phyloP scores from a whole-genome alignment of 208 protist species.

The Porcisia deanei region DNA sequence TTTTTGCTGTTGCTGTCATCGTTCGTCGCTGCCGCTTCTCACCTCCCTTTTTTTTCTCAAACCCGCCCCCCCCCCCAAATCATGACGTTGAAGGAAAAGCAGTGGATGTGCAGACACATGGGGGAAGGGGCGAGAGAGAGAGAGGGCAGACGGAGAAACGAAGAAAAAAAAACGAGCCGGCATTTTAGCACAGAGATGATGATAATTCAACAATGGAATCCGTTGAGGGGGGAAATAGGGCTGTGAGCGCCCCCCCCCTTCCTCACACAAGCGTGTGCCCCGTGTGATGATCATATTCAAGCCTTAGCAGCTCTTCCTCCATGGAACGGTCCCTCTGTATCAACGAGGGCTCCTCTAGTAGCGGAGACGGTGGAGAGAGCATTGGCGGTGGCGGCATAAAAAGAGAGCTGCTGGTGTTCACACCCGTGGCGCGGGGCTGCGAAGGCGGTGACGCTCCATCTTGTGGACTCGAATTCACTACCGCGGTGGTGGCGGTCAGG shows the following conservation, averaged over 20 bases:
- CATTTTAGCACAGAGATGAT: neutral
- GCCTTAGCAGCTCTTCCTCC: slow-evolving; percentile 70
- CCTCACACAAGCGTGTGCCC: neutral
- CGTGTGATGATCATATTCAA: slow-evolving; percentile 37
- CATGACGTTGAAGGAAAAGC: too few relatives aligned
- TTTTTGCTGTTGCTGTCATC: too few relatives aligned
- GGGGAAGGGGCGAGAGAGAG: too few relatives aligned
- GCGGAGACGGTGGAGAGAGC: neutral
- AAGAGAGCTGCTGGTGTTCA: neutral
- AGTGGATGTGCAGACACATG: neutral
- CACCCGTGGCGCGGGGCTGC: neutral
- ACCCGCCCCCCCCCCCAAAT: too few relatives aligned
- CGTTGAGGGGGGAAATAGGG: too few relatives aligned
- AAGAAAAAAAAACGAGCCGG: neutral
- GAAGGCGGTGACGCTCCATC: neutral
- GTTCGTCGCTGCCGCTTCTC: too few relatives aligned
- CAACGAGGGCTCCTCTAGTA: neutral
- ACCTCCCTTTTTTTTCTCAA: too few relatives aligned
- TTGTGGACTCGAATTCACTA: neutral
- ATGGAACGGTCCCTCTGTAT: slow-evolving; percentile 26
- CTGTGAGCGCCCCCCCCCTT: neutral
- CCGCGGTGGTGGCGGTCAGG: slow-evolving; percentile 45
- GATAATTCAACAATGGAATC: neutral
- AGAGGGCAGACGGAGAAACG: neutral
- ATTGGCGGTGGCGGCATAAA: neutral